Percentiles rank a stretch among this genome's conserved stretches.
These are phyloP conservation scores for Rachicladosporium sp. DNA, from an alignment of 2,329 filamentous ascomycete species.

Conservation along the genomic window DNA sequence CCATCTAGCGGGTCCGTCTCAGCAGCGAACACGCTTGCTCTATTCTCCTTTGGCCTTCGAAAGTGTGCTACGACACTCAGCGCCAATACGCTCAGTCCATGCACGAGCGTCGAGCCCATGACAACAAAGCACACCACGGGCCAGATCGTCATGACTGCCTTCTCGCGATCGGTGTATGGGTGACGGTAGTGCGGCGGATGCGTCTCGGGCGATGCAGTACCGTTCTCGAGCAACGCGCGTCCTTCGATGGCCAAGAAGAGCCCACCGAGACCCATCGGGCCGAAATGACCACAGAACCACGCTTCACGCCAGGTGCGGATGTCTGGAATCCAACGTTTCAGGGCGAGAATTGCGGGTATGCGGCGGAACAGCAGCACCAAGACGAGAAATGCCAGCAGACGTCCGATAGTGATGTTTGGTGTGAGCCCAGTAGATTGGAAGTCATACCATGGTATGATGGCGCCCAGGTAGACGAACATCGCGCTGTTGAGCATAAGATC, in stretches of 20 bases:
- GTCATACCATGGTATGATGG: constrained; percentile 40
- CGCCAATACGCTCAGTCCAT: constrained; percentile 40
- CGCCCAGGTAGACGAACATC: constrained; percentile 46
- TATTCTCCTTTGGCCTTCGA: constrained; percentile 31
- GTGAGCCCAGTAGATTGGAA: constrained; percentile 31
- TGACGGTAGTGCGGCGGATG: constrained; percentile 29
- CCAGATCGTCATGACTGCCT: constrained; percentile 38
- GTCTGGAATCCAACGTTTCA: constrained; percentile 37
- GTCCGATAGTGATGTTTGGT: constrained; percentile 26
- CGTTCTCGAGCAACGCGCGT: constrained; percentile 40
- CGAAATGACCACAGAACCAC: constrained; percentile 45
- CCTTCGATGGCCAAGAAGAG: constrained; percentile 46
- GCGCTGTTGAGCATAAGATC: constrained; percentile 44
- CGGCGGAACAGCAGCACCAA: constrained; percentile 41
- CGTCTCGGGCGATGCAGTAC: constrained; percentile 31
- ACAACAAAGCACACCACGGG: constrained; percentile 44
- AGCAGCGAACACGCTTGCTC: constrained; percentile 36
- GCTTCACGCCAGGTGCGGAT: constrained; percentile 40
- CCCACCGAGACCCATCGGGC: constrained; percentile 45
- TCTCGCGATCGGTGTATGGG: constrained; percentile 21
- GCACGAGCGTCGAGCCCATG: constrained; percentile 41
- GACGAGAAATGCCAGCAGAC: constrained; percentile 34
- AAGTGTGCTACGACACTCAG: constrained; percentile 40
- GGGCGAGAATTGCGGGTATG: constrained; percentile 38
- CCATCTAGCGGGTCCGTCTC: constrained; percentile 39